Base-by-base conservation (phyloP, 805 yeast species). In the Barnettozyma sucrosica region DNA sequence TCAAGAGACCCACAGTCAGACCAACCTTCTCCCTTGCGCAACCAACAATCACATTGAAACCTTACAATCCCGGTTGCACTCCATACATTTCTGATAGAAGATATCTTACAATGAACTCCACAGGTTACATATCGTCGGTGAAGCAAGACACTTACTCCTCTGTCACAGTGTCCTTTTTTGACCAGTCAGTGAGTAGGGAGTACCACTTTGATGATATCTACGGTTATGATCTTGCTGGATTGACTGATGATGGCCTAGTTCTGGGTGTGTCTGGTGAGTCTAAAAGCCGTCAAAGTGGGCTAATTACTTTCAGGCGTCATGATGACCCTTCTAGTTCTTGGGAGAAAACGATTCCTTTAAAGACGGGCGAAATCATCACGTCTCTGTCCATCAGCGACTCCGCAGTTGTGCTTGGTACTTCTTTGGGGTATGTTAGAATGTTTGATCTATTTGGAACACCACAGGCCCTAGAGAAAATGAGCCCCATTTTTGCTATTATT, bases 121-220 rank as follows among this genome's bases (percentile, higher is more conserved):
- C 81, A 25, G 99, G 97, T 0, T 86, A 87, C 61, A 84, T 82
- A 0, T 85, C 95, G 79, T 72, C 89, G 0, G 93, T 87, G 11
- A 75, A 77, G 51, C 81, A 75, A 20, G 71, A 70, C 24, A 69
- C 67, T 2, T 76, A 80, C 54, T 77, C 81, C 50, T 81, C 90
- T 36, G 72, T 92, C n/a, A 90, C 96, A 0, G 88, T 90, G 2
- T 79, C 88, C 13, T 92, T 93, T 59, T 89, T 88, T 59, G 97
- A 92, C 62, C 72, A 84, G 45, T 80, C 88, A 0, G 59, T 74
- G 11, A 84, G 83, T 59, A 78, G 81, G 48, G 96, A 89, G 57
- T 88, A 88, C 58, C 92, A 89, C 65, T 90, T 92, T 66, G 83
- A 81, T 42, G 98, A 92, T 65, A 64, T 77, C 41, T 72, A 75